Percentiles rank a stretch among this genome's conserved stretches.
phyloP scores from a whole-genome alignment of 257 asterid genomes.

The Pogostemon cablin region DNA sequence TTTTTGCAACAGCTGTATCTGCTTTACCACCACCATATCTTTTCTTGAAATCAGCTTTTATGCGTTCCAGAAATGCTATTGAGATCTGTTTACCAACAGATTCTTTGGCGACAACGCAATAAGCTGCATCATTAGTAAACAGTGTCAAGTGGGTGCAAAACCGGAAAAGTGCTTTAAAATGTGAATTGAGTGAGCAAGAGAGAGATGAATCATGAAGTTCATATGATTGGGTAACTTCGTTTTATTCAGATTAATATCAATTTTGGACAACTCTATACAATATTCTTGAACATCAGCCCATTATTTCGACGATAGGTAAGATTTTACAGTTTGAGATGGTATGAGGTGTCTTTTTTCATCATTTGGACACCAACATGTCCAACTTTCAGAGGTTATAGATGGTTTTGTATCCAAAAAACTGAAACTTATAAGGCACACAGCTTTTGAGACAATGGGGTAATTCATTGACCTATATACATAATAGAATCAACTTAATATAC shows the following conservation, averaged over 20 bases:
- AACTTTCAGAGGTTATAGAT: too few relatives aligned
- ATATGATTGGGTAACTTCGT: too few relatives aligned
- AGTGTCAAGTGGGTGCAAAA: constrained; percentile 2
- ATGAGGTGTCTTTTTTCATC: not conserved
- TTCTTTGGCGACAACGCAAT: constrained; percentile 91
- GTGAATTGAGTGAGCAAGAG: too few relatives aligned
- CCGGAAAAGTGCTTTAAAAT: too few relatives aligned
- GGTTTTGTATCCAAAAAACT: too few relatives aligned
- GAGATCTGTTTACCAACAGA: constrained; percentile 90
- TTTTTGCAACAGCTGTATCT: constrained; percentile 79
- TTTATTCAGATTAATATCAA: not conserved
- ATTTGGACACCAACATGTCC: too few relatives aligned
- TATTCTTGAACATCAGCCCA: not conserved
- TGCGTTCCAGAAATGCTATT: constrained; percentile 80
- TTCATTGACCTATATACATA: too few relatives aligned
- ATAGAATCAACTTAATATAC: too few relatives aligned
- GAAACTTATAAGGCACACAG: too few relatives aligned
- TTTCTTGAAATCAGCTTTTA: constrained; percentile 84
- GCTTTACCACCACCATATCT: constrained; percentile 97
- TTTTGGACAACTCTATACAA: constrained; percentile 14
- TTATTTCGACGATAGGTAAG: not conserved
- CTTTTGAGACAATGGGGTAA: too few relatives aligned
- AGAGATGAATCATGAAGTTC: too few relatives aligned
- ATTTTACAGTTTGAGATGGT: not conserved
- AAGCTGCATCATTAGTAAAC: constrained; percentile 55